Evolutionary conservation across 2,329 filamentous ascomycete species (phyloP).

Genomic region (Alternaria triticimaculans): DNA sequence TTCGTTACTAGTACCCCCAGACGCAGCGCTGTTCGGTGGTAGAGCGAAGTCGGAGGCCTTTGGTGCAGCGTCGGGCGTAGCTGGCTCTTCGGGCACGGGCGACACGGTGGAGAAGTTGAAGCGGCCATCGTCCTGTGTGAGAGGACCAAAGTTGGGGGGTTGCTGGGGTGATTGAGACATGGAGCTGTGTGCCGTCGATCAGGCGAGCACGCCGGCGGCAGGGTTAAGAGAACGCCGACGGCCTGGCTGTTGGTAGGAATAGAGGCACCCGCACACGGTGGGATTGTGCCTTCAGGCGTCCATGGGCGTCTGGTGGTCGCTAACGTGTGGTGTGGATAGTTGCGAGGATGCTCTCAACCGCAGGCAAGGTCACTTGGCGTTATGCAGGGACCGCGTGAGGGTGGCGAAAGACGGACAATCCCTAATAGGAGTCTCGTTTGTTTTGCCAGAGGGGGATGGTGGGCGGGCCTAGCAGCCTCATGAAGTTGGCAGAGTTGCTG

Average conservation of each 20-base stretch:
- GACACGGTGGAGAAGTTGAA: slow-evolving; percentile 18
- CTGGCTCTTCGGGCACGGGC: slow-evolving; percentile 21
- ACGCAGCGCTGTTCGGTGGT: slow-evolving; percentile 14
- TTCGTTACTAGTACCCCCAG: slow-evolving; percentile 26
- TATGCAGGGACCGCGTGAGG: slow-evolving; percentile 29
- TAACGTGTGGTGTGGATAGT: slow-evolving; percentile 6
- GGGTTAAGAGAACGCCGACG: background rate
- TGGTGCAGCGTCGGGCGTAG: slow-evolving; percentile 8
- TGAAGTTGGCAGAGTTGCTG: slow-evolving; percentile 12
- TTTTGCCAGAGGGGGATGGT: slow-evolving; percentile 3
- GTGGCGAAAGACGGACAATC: slow-evolving; percentile 14
- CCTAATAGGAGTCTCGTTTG: slow-evolving; percentile 16
- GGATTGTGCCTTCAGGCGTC: slow-evolving; percentile 22
- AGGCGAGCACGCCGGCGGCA: background rate
- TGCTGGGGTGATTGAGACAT: slow-evolving; percentile 39
- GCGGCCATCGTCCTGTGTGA: slow-evolving; percentile 7
- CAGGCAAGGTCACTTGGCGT: slow-evolving; percentile 20
- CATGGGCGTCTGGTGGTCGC: slow-evolving; percentile 21
- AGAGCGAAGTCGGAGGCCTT: slow-evolving; percentile 6
- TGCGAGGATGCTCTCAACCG: background rate
- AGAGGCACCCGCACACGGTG: slow-evolving; percentile 16
- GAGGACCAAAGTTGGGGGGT: slow-evolving; percentile 15
- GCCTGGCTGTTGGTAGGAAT: slow-evolving; percentile 2
- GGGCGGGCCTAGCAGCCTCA: slow-evolving; percentile 11
- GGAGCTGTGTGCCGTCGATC: slow-evolving; percentile 6